Percentiles rank a stretch among this genome's conserved stretches.
phyloP scores from a whole-genome alignment of 345 rosid genomes.

The Brassica incana region DNA sequence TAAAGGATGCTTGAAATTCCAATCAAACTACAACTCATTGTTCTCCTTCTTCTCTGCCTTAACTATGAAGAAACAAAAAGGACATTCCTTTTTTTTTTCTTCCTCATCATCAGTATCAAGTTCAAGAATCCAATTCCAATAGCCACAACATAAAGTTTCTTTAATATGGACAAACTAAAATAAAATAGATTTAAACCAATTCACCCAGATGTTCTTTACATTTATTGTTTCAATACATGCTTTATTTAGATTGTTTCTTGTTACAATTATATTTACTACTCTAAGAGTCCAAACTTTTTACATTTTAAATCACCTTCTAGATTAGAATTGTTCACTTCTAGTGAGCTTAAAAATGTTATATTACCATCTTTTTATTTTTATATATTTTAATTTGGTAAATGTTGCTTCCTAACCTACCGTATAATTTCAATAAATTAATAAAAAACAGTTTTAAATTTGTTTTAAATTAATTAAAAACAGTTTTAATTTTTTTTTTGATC shows the following conservation, averaged over 20 bases:
- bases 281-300: background rate
- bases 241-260: background rate
- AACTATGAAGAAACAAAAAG: slow-evolving; percentile 33
- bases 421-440: too few species aligned
- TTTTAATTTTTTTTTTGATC: too few species aligned
- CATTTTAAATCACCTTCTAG: background rate
- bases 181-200: background rate
- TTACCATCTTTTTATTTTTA: background rate
- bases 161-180: slow-evolving; percentile 3
- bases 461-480: too few species aligned
- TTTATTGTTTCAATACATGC: background rate
- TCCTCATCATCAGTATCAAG: slow-evolving; percentile 25
- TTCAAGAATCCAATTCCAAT: slow-evolving; percentile 40
- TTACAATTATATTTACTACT: background rate
- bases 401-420: too few species aligned
- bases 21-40: slow-evolving; percentile 14
- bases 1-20: slow-evolving; percentile 15
- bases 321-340: too few species aligned
- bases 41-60: slow-evolving; percentile 30
- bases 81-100: background rate
- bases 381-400: background rate
- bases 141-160: slow-evolving; percentile 27
- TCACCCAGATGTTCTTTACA: background rate
- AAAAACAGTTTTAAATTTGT: too few species aligned
- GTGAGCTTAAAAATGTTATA: background rate